Base-by-base conservation (phyloP, 2,329 filamentous ascomycete genomes). In the Leptographium lundbergii region DNA sequence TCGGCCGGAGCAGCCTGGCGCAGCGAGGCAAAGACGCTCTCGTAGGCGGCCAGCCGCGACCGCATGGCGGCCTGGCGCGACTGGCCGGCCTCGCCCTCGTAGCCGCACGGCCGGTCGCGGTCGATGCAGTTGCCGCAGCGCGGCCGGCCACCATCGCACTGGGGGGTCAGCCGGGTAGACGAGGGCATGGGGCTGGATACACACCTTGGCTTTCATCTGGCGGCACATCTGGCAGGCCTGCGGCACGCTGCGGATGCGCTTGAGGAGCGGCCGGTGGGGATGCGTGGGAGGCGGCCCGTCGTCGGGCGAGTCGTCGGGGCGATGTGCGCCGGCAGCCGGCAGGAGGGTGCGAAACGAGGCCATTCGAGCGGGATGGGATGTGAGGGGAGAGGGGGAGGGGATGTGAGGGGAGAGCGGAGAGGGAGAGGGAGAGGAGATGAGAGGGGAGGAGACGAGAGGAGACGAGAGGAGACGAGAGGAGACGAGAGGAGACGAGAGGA, bases 141-240 rank as follows among this genome's bases (percentile, higher is more conserved):
- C 0, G 69, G 69, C 1, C 69, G 67, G 19, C 52, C 63, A 10
- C 69, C 69, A 60, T 70, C 69, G 52, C 69, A 71, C 69, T 71
- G 48, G 14, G 10, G 9, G 9, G 51, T n/a, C 19, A 19, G n/a
- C 10, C 5, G 48, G 47, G 11, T n/a, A n/a, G n/a, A n/a, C n/a
- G n/a, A 24, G 25, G 22, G 22, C 25, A 24, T 27, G 19, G 7
- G 54, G 22, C 11, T 17, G 42, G 22, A 25, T 4, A 53, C 34
- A 32, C 36, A 67, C 66, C 65, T 66, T 68, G 13, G 66, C 66
- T 57, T 69, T 69, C 60, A 66, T 63, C 22, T 64, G 64, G 2
- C 67, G 65, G 56, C 67, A 69, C 39, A 65, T 64, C n/a, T 67
- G 63, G 57, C 67, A 69, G 1, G 67, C 67, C 60, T 69, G 67